Evolutionary conservation across 2,329 filamentous ascomycete genomes (phyloP).

Genomic region (Colletotrichum trifolii): DNA sequence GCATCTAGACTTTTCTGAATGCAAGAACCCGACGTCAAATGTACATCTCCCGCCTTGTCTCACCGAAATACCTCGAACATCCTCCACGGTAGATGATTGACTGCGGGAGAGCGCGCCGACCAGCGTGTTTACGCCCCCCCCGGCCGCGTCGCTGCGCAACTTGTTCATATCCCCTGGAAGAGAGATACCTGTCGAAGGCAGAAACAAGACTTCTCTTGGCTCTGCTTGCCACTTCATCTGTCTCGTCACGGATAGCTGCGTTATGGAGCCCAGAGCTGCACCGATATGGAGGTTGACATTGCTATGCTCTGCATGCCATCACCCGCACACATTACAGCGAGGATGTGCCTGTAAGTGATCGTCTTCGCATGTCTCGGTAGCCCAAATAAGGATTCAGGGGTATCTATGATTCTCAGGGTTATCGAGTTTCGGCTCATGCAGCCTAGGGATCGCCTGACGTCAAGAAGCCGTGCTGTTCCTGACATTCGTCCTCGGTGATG

Average conservation of each 20-base stretch:
- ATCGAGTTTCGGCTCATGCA: too few species aligned
- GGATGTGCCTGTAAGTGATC: constrained; percentile 11
- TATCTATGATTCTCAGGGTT: too few species aligned
- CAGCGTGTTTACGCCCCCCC: too few species aligned
- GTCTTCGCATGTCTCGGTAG: constrained; percentile 2
- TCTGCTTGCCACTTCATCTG: constrained; percentile 30
- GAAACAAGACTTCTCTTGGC: constrained; percentile 20
- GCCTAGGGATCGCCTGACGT: too few species aligned
- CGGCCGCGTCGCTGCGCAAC: background rate
- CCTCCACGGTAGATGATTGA: too few species aligned
- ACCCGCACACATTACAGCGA: constrained; percentile 18
- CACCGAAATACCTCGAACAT: background rate
- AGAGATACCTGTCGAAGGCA: constrained; percentile 22
- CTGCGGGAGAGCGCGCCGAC: too few species aligned
- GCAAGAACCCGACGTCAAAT: constrained; percentile 24
- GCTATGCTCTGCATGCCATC: constrained; percentile 18
- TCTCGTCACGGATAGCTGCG: constrained; percentile 1
- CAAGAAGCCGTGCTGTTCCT: too few species aligned
- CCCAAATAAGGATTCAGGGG: background rate
- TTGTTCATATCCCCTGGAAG: background rate
- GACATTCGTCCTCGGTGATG: too few species aligned
- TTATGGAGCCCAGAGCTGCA: constrained; percentile 5
- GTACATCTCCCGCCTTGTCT: constrained; percentile 29
- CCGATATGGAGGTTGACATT: constrained; percentile 9
- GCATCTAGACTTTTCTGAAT: constrained; percentile 17